Evolutionary conservation across 331 rosid genomes (phyloP).

Genomic region (Dryas integrifolia): DNA sequence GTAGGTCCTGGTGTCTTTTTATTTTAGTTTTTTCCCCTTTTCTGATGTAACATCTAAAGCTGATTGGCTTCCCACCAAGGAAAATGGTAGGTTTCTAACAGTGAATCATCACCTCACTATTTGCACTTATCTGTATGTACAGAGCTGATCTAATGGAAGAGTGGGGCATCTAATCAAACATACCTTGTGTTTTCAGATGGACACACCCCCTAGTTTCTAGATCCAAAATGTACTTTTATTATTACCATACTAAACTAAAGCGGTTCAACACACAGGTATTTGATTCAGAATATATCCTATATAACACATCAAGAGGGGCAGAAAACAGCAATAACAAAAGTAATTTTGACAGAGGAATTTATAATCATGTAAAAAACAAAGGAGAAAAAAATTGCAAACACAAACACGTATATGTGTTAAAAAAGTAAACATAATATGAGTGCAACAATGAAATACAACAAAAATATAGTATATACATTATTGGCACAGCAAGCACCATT

Average conservation of each 20-base stretch:
- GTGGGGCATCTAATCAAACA: background rate
- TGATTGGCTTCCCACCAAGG: background rate
- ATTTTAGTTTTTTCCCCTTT: background rate
- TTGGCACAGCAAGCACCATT: background rate
- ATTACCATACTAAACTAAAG: background rate
- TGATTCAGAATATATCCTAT: background rate
- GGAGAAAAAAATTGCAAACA: background rate
- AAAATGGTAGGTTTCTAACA: background rate
- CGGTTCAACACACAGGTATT: background rate
- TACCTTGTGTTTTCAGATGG: background rate
- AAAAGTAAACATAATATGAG: background rate
- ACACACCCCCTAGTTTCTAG: background rate
- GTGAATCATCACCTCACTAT: background rate
- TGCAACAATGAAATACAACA: background rate
- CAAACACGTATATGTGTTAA: background rate
- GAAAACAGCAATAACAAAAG: slow-evolving; percentile 1
- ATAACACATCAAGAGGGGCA: background rate
- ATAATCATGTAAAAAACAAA: background rate
- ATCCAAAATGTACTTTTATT: background rate
- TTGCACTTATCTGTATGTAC: background rate
- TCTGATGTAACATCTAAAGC: background rate
- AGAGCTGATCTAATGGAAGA: background rate
- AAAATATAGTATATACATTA: background rate
- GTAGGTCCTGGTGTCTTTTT: background rate
- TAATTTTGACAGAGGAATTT: background rate